Percentiles rank a stretch among this genome's conserved stretches.
Evolutionary conservation across 164 flowering plant genomes (phyloP).

Genomic region (Platanus orientalis): DNA sequence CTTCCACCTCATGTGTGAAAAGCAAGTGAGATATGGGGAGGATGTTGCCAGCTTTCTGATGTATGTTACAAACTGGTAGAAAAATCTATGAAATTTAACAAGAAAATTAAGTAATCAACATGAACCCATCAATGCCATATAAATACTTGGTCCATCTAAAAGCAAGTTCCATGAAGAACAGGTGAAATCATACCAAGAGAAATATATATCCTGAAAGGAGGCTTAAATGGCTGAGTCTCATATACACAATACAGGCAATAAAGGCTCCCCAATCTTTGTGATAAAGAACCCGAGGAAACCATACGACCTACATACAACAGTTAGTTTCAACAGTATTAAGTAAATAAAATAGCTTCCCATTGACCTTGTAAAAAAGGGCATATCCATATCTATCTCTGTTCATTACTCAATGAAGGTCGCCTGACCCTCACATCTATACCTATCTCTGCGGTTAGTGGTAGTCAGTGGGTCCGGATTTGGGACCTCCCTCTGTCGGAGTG

Average conservation of each 20-base stretch:
- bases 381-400: no score
- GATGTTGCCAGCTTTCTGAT: background rate
- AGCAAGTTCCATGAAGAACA: background rate
- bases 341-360: no score
- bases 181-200: slow-evolving; percentile 53
- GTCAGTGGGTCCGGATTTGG: no score
- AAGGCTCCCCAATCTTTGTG: slow-evolving; percentile 74
- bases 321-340: no score
- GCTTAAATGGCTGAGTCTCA: slow-evolving; percentile 88
- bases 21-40: background rate
- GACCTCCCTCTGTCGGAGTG: no score
- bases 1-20: no score
- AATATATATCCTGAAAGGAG: slow-evolving; percentile 67
- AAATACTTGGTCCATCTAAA: background rate
- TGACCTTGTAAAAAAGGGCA: no score
- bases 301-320: slow-evolving; percentile 53
- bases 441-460: no score
- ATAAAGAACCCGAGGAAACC: slow-evolving; percentile 42
- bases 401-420: no score
- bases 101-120: background rate
- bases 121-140: background rate
- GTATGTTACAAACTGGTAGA: background rate
- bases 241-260: slow-evolving; percentile 87
- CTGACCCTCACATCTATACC: no score
- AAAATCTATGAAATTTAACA: background rate